Base-by-base conservation (phyloP, 108 stramenopile genomes). In the Asterionellopsis glacialis region DNA sequence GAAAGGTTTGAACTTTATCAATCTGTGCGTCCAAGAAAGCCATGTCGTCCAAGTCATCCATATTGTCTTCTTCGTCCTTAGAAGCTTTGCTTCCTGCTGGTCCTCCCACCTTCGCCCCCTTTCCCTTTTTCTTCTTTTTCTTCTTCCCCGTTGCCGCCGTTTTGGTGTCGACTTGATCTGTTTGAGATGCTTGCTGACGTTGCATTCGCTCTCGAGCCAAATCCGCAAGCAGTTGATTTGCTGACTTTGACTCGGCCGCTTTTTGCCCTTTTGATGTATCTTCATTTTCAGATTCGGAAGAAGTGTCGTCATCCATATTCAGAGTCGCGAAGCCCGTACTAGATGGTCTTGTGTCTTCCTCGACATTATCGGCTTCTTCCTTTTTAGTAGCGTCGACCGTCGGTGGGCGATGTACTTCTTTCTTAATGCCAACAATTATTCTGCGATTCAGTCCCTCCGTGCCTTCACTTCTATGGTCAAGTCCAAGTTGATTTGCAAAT, bases 1-100 rank as follows among this genome's bases (percentile, higher is more conserved):
- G 91, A 2, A 85, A 79, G 43, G 63, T 83, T 63, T 93, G 88
- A 55, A 86, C 74, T 55, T 76, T 76, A 11, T 82, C 75, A 51
- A 93, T 89, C 63, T 89, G 85, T 16, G 80, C 72, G 72, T 93
- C 82, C 23, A 93, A 69, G 62, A 93, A 93, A 9, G 85, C 91
- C 84, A 93, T 87, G 64, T 93, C 91, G 53, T 89, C 87, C 19
- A 87, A 68, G 55, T 76, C 80, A 45, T 88, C 83, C 15, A 61
- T 52, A 15, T 61, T 70, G 33, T 69, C 68, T 33, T 44, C 65
- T 24, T 12, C 22, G 41, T 45, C 15, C 21, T 13, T 23, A 50
- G 55, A 38, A 55, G 51, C 5, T 59, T 64, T 24, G 47, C 23
- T 41, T 39, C 45, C 14, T 38, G 55, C 56, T 57, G 52, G 48